Evolutionary conservation across 495 filamentous ascomycete genomes (phyloP), one percentile per base, ranked within the genome.

Genomic region (Schizothecium vesticola): DNA sequence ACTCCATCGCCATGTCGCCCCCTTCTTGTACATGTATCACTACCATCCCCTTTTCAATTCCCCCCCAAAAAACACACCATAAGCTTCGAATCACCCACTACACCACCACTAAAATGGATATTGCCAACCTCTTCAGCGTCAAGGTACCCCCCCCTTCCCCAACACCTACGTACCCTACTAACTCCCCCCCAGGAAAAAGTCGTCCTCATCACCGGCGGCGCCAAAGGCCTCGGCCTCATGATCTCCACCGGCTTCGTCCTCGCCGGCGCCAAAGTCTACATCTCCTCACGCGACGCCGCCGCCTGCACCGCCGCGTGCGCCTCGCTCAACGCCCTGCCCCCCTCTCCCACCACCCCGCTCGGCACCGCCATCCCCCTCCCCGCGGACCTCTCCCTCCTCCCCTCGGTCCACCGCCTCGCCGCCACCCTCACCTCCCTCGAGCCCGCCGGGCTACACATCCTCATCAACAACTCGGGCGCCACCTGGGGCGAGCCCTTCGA

Each of bases 231-330:
- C 65, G 88, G 89, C 25, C 85, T 90, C 59, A 95, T 94, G 92
- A 93, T 93, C 67, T 89, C 90, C 0, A 86, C 92, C 70, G 91
- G 90, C 5, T 91, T 91, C 75, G 88, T 93, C 6, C 77, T 83
- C 61, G 93, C 93, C 78, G 91, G 92, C 21, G 91, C 92, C 22
- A 91, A 86, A 26, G 92, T 94, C 22, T 95, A 94, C 79, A 93
- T 95, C 69, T 90, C 90, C n/a, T 92, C 90, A 13, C 89, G 92
- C 66, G 80, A 76, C 56, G 76, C 74, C 62, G 68, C 73, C 0
- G 76, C 81, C 64, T 81, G 79, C 73, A 36, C 68, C 5, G 24
- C 74, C 11, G 74, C 76, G 43, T 69, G 71, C 28, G 62, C 69
- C 36, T 68, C 72, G 58, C 76, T 80, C 56, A 77, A 72, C 68